These are phyloP conservation scores for Cephaloascus albidus DNA, from an alignment of 805 yeast genomes.

Conservation along the genomic window DNA sequence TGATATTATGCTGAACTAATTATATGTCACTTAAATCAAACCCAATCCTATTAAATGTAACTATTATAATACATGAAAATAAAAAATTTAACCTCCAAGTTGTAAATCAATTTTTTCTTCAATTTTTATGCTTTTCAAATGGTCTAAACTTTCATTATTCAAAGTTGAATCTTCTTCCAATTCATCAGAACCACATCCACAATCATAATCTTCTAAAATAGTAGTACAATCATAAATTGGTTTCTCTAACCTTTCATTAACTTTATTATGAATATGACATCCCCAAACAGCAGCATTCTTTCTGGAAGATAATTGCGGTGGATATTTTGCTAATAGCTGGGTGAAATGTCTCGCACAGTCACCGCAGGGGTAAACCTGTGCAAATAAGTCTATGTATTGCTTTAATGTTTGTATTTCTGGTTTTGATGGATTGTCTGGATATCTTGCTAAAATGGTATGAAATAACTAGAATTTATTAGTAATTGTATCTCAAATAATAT, in stretches of 20 bases:
- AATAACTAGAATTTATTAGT: constrained; percentile 31
- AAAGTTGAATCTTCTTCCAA: constrained; percentile 34
- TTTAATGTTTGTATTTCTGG: constrained; percentile 55
- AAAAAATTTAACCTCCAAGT: constrained; percentile 34
- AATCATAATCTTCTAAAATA: constrained; percentile 84
- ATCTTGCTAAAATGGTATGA: constrained; percentile 87
- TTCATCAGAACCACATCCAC: constrained; percentile 87
- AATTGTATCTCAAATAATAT: background rate
- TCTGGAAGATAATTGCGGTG: constrained; percentile 76
- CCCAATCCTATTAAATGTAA: too few species aligned
- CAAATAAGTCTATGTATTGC: constrained; percentile 63
- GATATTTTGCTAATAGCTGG: constrained; percentile 54
- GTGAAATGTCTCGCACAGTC: constrained; percentile 94
- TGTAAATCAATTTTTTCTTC: constrained; percentile 34
- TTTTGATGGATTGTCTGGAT: constrained; percentile 71
- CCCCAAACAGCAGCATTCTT: constrained; percentile 93
- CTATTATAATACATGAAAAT: too few species aligned
- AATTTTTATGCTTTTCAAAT: constrained; percentile 33
- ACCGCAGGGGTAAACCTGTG: constrained; percentile 93
- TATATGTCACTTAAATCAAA: too few species aligned
- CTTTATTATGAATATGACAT: constrained; percentile 83
- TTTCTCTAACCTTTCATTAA: constrained; percentile 63
- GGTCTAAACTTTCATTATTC: constrained; percentile 23
- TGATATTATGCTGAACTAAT: too few species aligned
- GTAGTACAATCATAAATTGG: constrained; percentile 75